These are phyloP conservation scores for Tanacetum coccineum DNA, from an alignment of 129 eudicot species.

Conservation along the genomic window DNA sequence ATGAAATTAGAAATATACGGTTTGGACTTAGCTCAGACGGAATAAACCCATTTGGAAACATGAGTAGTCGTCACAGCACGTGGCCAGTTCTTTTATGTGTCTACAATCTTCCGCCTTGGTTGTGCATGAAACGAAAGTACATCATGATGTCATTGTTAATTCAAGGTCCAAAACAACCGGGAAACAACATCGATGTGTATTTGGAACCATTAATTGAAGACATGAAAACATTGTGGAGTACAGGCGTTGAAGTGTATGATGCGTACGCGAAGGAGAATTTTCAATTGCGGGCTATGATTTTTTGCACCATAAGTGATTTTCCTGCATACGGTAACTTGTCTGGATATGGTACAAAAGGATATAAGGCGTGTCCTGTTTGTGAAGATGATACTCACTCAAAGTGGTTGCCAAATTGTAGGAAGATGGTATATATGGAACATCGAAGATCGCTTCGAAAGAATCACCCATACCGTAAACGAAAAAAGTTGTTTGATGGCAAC, in stretches of 20 bases:
- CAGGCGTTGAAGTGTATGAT: not conserved
- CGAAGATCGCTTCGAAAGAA: too few species aligned
- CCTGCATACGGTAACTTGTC: constrained; percentile 2
- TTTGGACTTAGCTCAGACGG: too few species aligned
- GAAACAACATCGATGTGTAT: not conserved
- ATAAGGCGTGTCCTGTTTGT: not conserved
- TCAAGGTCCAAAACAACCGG: not conserved
- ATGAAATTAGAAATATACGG: too few species aligned
- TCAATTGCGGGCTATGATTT: not conserved
- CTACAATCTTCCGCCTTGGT: not conserved
- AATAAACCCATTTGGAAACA: not conserved
- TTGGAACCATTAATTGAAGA: not conserved
- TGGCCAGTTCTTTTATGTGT: too few species aligned
- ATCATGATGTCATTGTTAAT: not conserved
- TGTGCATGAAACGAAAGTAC: not conserved
- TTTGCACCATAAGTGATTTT: constrained; percentile 7
- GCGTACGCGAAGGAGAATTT: not conserved
- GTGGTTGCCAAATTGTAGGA: too few species aligned
- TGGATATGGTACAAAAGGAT: not conserved
- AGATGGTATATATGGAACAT: too few species aligned
- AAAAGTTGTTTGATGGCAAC: too few species aligned
- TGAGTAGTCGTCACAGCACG: not conserved
- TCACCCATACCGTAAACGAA: too few species aligned
- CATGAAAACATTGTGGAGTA: too few species aligned
- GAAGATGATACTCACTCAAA: too few species aligned